A percentile compares a stretch with the other conserved stretches of the same genome.
Conservation (phyloP, 306 rosid species). For the Potentilla sterilis region DNA sequence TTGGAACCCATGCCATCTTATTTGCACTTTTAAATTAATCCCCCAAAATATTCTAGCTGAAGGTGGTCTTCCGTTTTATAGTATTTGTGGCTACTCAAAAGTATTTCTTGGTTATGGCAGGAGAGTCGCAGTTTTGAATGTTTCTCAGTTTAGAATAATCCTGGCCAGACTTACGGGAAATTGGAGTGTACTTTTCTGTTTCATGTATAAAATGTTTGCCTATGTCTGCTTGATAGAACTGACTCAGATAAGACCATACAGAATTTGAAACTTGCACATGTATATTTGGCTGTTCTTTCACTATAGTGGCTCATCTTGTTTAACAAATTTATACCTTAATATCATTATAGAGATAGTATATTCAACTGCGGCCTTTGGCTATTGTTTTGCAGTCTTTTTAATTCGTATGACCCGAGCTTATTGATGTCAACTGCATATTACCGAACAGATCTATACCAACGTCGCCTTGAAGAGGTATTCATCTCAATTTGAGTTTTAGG, state of each 20-base stretch:
- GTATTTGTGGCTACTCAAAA: not conserved
- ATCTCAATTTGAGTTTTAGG: slow-evolving; percentile 18
- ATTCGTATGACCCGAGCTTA: slow-evolving; percentile 70
- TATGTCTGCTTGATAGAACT: not conserved
- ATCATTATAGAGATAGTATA: slow-evolving; percentile 1
- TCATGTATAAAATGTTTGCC: not conserved
- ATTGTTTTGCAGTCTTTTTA: slow-evolving; percentile 71
- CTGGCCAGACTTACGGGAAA: not conserved
- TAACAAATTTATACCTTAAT: not conserved
- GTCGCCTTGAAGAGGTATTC: slow-evolving; percentile 70
- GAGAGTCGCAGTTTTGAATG: not conserved
- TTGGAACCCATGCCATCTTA: not conserved
- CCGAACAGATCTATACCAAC: slow-evolving; percentile 80
- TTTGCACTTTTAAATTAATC: not conserved
- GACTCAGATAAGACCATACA: not conserved
- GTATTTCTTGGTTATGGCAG: not conserved
- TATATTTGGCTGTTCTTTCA: not conserved
- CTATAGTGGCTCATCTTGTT: not conserved
- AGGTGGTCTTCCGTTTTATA: not conserved
- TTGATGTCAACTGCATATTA: slow-evolving; percentile 91
- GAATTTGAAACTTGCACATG: not conserved
- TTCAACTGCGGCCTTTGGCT: slow-evolving; percentile 20
- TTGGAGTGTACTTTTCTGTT: not conserved
- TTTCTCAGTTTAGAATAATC: not conserved
- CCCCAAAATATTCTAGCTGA: not conserved